Percentiles rank a stretch among this genome's conserved stretches.
These are phyloP conservation scores for Aspergillus indologenus DNA, from an alignment of 495 filamentous ascomycete genomes.

Conservation along the genomic window DNA sequence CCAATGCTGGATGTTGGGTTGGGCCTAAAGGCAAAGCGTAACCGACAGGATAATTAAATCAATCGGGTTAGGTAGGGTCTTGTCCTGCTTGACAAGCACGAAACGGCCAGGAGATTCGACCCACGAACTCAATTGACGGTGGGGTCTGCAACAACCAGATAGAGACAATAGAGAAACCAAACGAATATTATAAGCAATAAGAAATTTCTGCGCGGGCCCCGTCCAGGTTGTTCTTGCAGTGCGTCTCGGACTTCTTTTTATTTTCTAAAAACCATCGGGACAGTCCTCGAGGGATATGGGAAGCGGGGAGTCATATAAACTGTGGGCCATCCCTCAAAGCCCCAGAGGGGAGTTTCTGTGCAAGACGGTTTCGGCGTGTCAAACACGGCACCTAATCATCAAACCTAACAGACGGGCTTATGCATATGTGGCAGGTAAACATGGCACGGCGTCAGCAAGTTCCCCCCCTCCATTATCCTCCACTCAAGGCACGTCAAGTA, in stretches of 20 bases:
- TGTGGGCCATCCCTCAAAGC: constrained; percentile 35
- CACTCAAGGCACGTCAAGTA: constrained; percentile 32
- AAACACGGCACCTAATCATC: constrained; percentile 43
- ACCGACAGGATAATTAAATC: neutral
- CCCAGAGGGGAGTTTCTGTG: constrained; percentile 24
- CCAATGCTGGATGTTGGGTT: neutral
- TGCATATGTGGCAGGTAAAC: constrained; percentile 40
- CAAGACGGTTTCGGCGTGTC: constrained; percentile 30
- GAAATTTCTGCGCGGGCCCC: neutral
- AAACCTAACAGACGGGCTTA: constrained; percentile 40
- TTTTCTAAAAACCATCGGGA: constrained; percentile 19
- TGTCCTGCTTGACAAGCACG: neutral
- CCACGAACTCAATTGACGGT: constrained; percentile 13
- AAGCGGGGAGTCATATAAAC: constrained; percentile 45
- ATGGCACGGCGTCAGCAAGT: constrained; percentile 39
- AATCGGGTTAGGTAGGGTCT: neutral
- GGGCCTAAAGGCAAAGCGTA: neutral
- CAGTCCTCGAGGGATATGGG: constrained; percentile 32
- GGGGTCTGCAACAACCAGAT: neutral
- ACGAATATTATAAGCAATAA: constrained; percentile 17
- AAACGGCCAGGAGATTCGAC: neutral
- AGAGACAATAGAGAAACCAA: constrained; percentile 1
- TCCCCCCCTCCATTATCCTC: constrained; percentile 35
- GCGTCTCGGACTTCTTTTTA: neutral
- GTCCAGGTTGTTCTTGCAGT: neutral